phyloP scores from a whole-genome alignment of 2,329 filamentous ascomycete species.

The Microcyclospora pomicola region DNA sequence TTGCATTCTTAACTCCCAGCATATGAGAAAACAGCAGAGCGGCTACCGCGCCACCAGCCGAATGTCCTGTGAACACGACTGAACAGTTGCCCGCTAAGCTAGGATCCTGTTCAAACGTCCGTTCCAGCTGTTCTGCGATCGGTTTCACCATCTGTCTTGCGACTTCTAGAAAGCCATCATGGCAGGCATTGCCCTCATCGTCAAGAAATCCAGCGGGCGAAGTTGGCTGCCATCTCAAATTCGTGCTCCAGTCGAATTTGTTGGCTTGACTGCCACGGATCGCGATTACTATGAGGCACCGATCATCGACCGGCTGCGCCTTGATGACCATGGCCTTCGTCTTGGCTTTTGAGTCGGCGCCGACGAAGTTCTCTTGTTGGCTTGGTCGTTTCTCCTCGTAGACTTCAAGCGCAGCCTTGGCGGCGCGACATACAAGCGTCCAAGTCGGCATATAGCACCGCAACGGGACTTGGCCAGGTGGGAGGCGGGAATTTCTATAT shows the following conservation, averaged over 20 bases:
- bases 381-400: conserved; percentile 51
- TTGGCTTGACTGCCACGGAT: conserved; percentile 61
- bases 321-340: conserved; percentile 80
- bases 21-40: conserved; percentile 71
- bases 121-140: conserved; percentile 55
- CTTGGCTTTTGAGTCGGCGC: conserved; percentile 57
- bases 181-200: conserved; percentile 62
- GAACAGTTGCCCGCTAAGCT: conserved; percentile 46
- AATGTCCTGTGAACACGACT: conserved; percentile 73
- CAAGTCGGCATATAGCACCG: conserved; percentile 62
- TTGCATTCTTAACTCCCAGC: conserved; percentile 47
- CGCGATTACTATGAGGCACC: conserved; percentile 68
- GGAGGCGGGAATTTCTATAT: conserved; percentile 65
- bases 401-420: conserved; percentile 60
- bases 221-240: conserved; percentile 55
- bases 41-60: conserved; percentile 72
- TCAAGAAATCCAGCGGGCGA: conserved; percentile 60
- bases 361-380: conserved; percentile 55
- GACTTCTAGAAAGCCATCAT: conserved; percentile 65
- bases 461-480: conserved; percentile 51
- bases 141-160: conserved; percentile 62
- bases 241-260: conserved; percentile 78
- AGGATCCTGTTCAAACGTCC: conserved; percentile 59
- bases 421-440: conserved; percentile 63
- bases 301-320: conserved; percentile 62